These are phyloP conservation scores for Nakataea oryzae DNA, from an alignment of 2,329 filamentous ascomycete species.

Conservation along the genomic window DNA sequence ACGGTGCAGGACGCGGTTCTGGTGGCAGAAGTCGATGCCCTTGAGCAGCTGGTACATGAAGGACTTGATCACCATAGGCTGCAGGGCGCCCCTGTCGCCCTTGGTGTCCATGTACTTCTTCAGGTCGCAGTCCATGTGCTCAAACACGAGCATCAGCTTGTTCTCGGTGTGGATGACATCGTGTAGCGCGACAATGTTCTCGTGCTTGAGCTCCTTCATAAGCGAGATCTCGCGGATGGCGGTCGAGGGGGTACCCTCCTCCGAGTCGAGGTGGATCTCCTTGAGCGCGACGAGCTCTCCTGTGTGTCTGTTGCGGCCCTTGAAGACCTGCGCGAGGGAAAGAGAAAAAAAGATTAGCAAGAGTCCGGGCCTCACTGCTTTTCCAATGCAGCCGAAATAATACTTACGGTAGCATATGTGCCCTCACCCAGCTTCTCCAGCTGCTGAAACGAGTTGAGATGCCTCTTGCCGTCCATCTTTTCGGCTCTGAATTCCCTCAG, in stretches of 20 bases:
- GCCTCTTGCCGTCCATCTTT: conserved; percentile 80
- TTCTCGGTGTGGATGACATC: conserved; percentile 99
- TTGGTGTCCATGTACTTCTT: conserved; percentile 98
- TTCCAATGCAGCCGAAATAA: neutral
- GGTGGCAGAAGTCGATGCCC: conserved; percentile 96
- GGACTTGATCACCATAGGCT: conserved; percentile 86
- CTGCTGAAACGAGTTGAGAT: conserved; percentile 97
- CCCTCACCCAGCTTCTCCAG: conserved; percentile 97
- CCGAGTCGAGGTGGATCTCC: conserved; percentile 96
- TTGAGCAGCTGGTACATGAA: conserved; percentile 98
- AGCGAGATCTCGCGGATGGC: conserved; percentile 97
- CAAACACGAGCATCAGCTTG: conserved; percentile 98
- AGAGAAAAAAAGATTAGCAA: neutral
- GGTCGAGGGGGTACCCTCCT: conserved; percentile 94
- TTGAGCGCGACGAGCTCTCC: conserved; percentile 95
- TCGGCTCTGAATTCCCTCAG: conserved; percentile 6
- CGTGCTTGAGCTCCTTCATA: conserved; percentile 99
- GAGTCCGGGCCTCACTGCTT: neutral
- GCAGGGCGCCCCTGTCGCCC: conserved; percentile 80
- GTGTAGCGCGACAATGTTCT: conserved; percentile 94
- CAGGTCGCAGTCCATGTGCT: conserved; percentile 96
- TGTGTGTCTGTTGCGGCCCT: conserved; percentile 93
- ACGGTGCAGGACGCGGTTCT: conserved; percentile 90
- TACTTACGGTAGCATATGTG: conserved; percentile 87
- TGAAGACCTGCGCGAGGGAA: conserved; percentile 60